Conservation (phyloP, 352 stramenopile species). For the Pythium utonaiense region DNA sequence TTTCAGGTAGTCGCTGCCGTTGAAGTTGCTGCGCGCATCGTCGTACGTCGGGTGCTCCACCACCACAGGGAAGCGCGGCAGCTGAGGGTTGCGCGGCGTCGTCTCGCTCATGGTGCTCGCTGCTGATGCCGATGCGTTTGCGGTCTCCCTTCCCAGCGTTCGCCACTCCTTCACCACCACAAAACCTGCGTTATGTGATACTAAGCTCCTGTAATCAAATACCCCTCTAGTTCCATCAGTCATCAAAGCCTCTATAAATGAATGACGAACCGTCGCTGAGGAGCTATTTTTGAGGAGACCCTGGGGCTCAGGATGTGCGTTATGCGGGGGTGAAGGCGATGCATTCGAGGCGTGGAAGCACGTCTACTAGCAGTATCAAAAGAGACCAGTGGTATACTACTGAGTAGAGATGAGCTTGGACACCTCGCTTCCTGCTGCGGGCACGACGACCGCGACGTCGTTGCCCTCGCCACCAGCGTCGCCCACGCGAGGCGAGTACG, state of each 20-base stretch:
- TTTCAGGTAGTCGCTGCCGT: constrained; percentile 54
- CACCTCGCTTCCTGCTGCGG: background rate
- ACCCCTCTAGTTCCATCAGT: no score
- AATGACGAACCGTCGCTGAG: constrained; percentile 14
- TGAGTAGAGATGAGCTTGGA: background rate
- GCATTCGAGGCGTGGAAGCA: background rate
- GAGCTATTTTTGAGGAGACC: constrained; percentile 20
- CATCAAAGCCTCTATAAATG: background rate
- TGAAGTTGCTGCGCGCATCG: constrained; percentile 72
- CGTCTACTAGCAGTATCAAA: background rate
- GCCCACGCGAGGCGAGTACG: constrained; percentile 33
- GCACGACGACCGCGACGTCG: background rate
- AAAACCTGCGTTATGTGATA: constrained; percentile 10
- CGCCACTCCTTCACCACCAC: constrained; percentile 15
- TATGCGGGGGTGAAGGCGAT: no score
- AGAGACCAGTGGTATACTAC: background rate
- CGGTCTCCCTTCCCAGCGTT: constrained; percentile 1
- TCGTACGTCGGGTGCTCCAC: constrained; percentile 74
- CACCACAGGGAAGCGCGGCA: constrained; percentile 72
- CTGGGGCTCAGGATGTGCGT: no score
- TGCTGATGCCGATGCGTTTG: background rate
- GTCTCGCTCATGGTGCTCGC: constrained; percentile 40
- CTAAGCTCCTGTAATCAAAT: no score
- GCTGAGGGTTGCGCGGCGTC: constrained; percentile 48
- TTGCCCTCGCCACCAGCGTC: constrained; percentile 34